A percentile compares a stretch with the other conserved stretches of the same genome.
These are phyloP conservation scores for Symbiodinium natans DNA, from an alignment of 73 alveolate genomes.

Conservation along the genomic window DNA sequence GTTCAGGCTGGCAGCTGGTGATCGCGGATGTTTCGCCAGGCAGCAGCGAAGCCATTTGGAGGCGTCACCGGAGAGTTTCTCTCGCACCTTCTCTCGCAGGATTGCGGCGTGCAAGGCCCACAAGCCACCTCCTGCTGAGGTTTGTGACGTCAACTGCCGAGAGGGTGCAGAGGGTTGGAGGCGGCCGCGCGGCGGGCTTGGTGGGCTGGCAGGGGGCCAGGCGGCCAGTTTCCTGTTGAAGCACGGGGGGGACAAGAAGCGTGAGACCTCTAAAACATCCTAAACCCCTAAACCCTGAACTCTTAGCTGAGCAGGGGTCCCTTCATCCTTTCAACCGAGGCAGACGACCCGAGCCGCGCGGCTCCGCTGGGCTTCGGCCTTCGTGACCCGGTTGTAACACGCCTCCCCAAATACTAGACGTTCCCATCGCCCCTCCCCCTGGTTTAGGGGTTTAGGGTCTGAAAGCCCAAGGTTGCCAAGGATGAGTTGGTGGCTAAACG, in stretches of 20 bases:
- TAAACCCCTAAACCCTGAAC: neutral
- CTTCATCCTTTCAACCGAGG: neutral
- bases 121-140: neutral
- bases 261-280: neutral
- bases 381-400: neutral
- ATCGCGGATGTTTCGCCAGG: slow-evolving; percentile 70
- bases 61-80: neutral
- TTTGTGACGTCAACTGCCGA: slow-evolving; percentile 49
- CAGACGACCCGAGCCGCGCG: neutral
- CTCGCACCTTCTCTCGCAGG: too few relatives aligned
- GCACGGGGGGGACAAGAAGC: neutral
- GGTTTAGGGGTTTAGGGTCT: too few relatives aligned
- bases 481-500: too few relatives aligned
- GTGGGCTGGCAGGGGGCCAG: neutral
- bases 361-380: slow-evolving; percentile 50
- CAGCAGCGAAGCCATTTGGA: slow-evolving; percentile 86
- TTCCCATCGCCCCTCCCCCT: too few relatives aligned
- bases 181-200: neutral
- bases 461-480: too few relatives aligned
- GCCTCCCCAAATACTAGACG: neutral
- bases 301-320: neutral
- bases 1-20: slow-evolving; percentile 78
- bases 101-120: too few relatives aligned
- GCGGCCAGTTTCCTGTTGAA: neutral
- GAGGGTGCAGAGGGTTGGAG: slow-evolving; percentile 54